Evolutionary conservation across 805 yeast species (phyloP), one percentile per base, ranked within the genome.

Genomic region (Ogataea chonburiensis): DNA sequence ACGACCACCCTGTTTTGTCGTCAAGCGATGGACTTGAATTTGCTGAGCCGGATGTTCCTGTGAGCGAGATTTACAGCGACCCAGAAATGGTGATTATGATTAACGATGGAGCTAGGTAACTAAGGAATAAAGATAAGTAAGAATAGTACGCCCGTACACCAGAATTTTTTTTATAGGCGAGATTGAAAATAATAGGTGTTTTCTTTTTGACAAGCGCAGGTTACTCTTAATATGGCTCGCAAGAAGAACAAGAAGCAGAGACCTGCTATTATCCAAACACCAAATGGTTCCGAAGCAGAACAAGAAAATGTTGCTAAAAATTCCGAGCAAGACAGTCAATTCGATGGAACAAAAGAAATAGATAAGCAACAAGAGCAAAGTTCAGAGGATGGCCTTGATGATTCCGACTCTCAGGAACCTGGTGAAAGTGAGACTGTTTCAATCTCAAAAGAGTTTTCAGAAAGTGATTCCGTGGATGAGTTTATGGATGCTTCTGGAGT

Each of bases 1-100:
- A 34, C 20, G 45, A 44, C 19, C 43, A 46, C 11, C 40, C 42
- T 2, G 42, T 44, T 18, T 34, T 49, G 15, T 46, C 50, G 11
- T 37, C 47, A 11, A 36, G 40, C 14, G 46, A 31, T 7, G 45
- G 37, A 15, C 17, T 43, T 20, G 47, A 40, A 21, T 39, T 45
- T 33, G 25, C 31, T 34, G 45, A 41, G 10, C 45, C 45, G 5
- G 31, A 18, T 5, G 24, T 36, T 7, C 28, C 14, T 10, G 31
- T 38, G 19, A 28, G 25, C 18, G 42, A 33, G 21, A 25, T 38
- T 15, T 38, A 40, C 34, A 40, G 40, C 34, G 34, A 40, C 16
- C 15, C 24, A 17, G 42, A 37, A 12, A 35, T 27, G 22, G 22
- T 43, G 5, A 31, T 43, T 11, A 22, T 40, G 34, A 27, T 31